phyloP scores from a whole-genome alignment of 495 filamentous ascomycete genomes.

The Friedmanniomyces endolithicus region DNA sequence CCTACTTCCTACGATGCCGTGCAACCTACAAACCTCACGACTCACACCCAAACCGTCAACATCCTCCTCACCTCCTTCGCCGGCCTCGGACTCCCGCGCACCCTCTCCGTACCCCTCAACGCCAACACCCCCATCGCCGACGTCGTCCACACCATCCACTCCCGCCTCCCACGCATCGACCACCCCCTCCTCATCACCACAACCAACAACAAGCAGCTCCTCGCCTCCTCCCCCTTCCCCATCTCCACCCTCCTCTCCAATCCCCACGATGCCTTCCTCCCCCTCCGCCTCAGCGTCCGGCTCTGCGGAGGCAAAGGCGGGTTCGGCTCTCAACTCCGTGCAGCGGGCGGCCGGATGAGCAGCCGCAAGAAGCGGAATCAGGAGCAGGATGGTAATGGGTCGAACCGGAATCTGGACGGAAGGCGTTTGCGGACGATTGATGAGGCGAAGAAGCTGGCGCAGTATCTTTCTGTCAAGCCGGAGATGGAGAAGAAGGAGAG shows the following conservation, averaged over 20 bases:
- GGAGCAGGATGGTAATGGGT: constrained; percentile 42
- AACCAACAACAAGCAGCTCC: constrained; percentile 58
- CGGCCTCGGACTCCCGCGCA: constrained; percentile 67
- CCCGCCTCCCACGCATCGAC: constrained; percentile 45
- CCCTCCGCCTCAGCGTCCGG: constrained; percentile 62
- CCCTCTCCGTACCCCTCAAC: constrained; percentile 51
- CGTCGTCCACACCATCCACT: constrained; percentile 48
- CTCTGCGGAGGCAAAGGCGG: constrained; percentile 90
- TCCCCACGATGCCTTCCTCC: constrained; percentile 51
- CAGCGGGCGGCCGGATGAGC: constrained; percentile 94
- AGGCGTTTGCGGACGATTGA: constrained; percentile 80
- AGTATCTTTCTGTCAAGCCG: constrained; percentile 89
- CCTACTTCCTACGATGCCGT: no score
- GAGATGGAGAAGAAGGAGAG: constrained; percentile 92
- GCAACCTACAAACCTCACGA: no score
- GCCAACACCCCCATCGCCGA: constrained; percentile 50
- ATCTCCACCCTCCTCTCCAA: constrained; percentile 42
- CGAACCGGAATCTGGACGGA: constrained; percentile 85
- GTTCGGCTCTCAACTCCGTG: constrained; percentile 92
- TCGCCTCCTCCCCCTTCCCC: constrained; percentile 33
- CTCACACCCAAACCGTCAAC: constrained; percentile 45
- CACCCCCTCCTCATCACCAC: constrained; percentile 66
- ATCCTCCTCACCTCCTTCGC: constrained; percentile 71
- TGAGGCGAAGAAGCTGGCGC: constrained; percentile 86
- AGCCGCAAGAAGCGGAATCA: constrained; percentile 76